Evolutionary conservation across 192 early-diverging fungal genomes (phyloP).

Genomic region (Dimargaris verticillata): DNA sequence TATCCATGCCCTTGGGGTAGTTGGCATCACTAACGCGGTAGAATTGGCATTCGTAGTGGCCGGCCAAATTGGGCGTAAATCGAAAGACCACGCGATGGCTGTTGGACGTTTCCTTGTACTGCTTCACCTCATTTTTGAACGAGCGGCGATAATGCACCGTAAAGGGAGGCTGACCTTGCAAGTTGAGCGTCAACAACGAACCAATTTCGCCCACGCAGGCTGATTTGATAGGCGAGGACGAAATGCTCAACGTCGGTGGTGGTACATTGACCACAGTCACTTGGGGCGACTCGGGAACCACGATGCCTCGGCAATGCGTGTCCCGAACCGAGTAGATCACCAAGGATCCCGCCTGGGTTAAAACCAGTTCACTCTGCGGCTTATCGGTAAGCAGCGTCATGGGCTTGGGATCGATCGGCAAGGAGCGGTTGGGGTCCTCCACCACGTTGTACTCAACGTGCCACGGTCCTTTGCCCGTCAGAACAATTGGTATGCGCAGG

Average conservation of each 20-base stretch:
- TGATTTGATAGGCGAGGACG: slow-evolving; percentile 21
- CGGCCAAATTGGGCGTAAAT: slow-evolving; percentile 21
- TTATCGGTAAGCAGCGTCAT: neutral
- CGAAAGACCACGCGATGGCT: slow-evolving; percentile 19
- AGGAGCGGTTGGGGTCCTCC: neutral
- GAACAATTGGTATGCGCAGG: neutral
- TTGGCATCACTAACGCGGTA: slow-evolving; percentile 26
- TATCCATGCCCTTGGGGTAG: slow-evolving; percentile 23
- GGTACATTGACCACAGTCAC: slow-evolving; percentile 18
- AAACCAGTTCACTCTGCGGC: neutral
- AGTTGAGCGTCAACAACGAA: slow-evolving; percentile 21
- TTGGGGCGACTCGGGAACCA: slow-evolving; percentile 5
- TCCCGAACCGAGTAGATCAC: slow-evolving; percentile 12
- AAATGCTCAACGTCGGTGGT: slow-evolving; percentile 16
- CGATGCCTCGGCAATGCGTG: slow-evolving; percentile 16
- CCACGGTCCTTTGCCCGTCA: slow-evolving; percentile 18
- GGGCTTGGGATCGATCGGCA: neutral
- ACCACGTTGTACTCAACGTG: slow-evolving; percentile 18
- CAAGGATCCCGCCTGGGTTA: neutral
- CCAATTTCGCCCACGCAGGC: slow-evolving; percentile 29
- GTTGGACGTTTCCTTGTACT: slow-evolving; percentile 18
- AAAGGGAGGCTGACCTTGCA: slow-evolving; percentile 24
- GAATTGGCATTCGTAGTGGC: slow-evolving; percentile 24
- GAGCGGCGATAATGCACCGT: slow-evolving; percentile 23
- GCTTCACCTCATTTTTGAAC: slow-evolving; percentile 13